Base-by-base conservation (phyloP, 768 basidiomycete species). In the Rhizopogon salebrosus region DNA sequence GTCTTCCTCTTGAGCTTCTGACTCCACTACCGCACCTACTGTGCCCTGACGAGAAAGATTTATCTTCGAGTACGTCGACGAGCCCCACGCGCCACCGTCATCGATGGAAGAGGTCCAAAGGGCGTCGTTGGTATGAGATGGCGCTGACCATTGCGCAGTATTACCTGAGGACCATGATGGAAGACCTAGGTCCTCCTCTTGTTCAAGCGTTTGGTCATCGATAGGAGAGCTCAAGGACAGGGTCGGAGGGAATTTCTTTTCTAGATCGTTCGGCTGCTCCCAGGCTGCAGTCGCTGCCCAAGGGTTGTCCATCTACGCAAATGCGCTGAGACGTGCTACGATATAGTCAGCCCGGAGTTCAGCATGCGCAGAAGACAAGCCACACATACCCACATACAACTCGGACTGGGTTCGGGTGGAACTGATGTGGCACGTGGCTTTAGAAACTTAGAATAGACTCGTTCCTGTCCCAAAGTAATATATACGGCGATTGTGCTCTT, bases 251-350 rank as follows among this genome's bases (percentile, higher is more conserved):
- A 48, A 51, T 43, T 48, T 42, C 26, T 51, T 41, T 9, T 48
- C 41, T 29, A 53, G 37, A 52, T 74, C 72, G 20, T 71, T 57
- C 42, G 80, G 64, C 55, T 82, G 80, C 51, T 74, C 77, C 85
- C 84, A 87, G 51, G 82, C n/a, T n/a, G n/a, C n/a, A n/a, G n/a
- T 79, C 66, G 84, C 85, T 38, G 80, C 80, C 83, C 87, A 91
- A 43, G 86, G 83, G 67, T 90, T 83, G 59, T 89, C 86, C 85
- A 89, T 89, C 20, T 31, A 46, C 29, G 43, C n/a, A 42, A n/a
- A 26, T 10, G 14, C n/a, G 26, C 18, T 20, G 2, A 23, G 20
- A 13, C 11, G 7, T 45, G 4, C 31, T 9, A 46, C 45, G 20
- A 8, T 31, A 46, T 31, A 16, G 22, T 46, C 14, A 45, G 27